Conservation (phyloP, 352 stramenopile species). For the Pythium insidiosum region DNA sequence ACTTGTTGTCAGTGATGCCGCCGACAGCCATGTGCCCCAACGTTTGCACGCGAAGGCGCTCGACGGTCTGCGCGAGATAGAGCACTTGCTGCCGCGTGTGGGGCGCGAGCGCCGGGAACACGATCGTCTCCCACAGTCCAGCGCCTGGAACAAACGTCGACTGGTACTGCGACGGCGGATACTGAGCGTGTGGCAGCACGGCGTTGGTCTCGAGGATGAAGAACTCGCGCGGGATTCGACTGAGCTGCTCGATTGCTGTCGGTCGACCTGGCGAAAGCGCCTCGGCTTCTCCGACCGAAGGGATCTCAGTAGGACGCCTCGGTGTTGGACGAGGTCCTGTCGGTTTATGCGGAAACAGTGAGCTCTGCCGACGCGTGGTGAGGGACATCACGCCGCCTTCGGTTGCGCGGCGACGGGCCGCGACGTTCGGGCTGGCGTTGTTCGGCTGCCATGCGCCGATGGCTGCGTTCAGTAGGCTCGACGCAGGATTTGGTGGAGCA, state of each 20-base stretch:
- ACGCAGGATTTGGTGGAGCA: too few species aligned
- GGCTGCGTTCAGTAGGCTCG: too few species aligned
- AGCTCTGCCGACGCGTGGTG: too few species aligned
- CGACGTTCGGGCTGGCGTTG: too few species aligned
- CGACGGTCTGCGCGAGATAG: constrained; percentile 49
- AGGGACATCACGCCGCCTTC: too few species aligned
- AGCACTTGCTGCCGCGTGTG: constrained; percentile 66
- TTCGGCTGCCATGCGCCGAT: too few species aligned
- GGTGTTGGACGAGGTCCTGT: neutral
- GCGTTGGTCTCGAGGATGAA: constrained; percentile 69
- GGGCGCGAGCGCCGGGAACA: constrained; percentile 61
- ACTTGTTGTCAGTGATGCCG: too few species aligned
- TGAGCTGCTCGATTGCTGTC: constrained; percentile 13
- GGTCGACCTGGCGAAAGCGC: neutral
- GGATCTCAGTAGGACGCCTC: neutral
- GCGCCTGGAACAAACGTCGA: constrained; percentile 28
- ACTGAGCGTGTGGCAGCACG: constrained; percentile 39
- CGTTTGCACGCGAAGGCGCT: constrained; percentile 38
- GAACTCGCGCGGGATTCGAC: constrained; percentile 59
- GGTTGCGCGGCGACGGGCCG: too few species aligned
- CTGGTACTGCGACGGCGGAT: constrained; percentile 47
- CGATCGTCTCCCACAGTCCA: constrained; percentile 55
- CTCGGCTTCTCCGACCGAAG: neutral
- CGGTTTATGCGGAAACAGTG: too few species aligned
- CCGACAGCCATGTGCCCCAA: too few species aligned